These are phyloP conservation scores for Myxozyma vanderwaltii DNA, from an alignment of 805 yeast species.

Conservation along the genomic window DNA sequence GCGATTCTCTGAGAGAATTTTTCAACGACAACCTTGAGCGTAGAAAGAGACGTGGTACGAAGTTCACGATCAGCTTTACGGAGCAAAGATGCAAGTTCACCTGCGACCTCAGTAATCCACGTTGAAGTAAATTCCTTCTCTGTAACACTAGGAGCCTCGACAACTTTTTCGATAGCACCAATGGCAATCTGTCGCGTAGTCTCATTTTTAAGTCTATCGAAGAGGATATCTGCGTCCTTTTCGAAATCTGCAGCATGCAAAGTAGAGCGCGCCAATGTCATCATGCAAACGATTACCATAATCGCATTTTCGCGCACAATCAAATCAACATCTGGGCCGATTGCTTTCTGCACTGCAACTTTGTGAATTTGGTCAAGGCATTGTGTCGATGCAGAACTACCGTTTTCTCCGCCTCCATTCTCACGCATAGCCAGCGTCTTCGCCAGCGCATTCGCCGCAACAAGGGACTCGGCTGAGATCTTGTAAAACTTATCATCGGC, in stretches of 20 bases:
- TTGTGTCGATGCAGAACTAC: constrained; percentile 3
- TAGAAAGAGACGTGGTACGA: constrained; percentile 35
- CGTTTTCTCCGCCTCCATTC: neutral
- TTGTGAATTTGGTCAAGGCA: constrained; percentile 33
- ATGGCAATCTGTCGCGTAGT: constrained; percentile 43
- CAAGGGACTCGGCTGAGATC: constrained; percentile 43
- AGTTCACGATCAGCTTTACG: constrained; percentile 35
- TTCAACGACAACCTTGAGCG: constrained; percentile 27
- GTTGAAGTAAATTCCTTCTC: constrained; percentile 31
- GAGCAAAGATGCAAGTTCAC: constrained; percentile 32
- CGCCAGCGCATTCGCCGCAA: constrained; percentile 39
- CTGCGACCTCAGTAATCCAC: constrained; percentile 33
- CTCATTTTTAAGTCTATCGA: constrained; percentile 44
- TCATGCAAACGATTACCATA: constrained; percentile 40
- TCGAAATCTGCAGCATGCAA: constrained; percentile 38
- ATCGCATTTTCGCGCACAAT: constrained; percentile 47
- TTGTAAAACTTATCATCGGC: constrained; percentile 44
- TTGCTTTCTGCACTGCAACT: constrained; percentile 44
- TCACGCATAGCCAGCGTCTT: constrained; percentile 6
- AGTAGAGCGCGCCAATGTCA: constrained; percentile 29
- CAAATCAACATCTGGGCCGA: constrained; percentile 43
- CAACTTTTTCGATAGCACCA: constrained; percentile 37
- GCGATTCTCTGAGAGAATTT: constrained; percentile 1
- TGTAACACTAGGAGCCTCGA: constrained; percentile 33
- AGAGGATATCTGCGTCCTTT: constrained; percentile 42